Evolutionary conservation across 495 filamentous ascomycete genomes (phyloP).

Genomic region (Neurospora sp.): DNA sequence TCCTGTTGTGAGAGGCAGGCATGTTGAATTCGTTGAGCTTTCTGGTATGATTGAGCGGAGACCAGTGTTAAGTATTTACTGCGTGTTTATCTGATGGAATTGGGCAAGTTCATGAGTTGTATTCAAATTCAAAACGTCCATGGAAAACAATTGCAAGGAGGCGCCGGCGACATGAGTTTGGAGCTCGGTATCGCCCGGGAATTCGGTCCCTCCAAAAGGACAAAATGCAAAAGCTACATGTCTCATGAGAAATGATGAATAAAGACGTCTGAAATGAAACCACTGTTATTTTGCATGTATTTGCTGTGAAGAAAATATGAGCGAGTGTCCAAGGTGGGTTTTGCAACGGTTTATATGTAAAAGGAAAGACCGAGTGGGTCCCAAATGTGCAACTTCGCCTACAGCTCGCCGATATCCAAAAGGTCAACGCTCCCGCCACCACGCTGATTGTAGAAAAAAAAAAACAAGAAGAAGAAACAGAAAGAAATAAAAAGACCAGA

Average conservation of each 20-base stretch:
- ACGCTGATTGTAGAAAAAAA: background rate
- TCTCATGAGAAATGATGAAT: accelerated
- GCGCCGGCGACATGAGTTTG: background rate
- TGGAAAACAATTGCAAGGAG: background rate
- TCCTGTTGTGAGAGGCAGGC: background rate
- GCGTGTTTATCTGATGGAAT: background rate
- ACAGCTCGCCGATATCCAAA: background rate
- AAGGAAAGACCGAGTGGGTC: background rate
- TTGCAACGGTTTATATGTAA: background rate
- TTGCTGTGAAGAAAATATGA: background rate
- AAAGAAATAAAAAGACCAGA: background rate
- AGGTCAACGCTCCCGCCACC: background rate
- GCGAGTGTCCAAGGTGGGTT: background rate
- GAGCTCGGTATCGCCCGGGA: background rate
- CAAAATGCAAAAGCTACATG: background rate
- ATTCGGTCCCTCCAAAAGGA: background rate
- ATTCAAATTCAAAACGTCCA: background rate
- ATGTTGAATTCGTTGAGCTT: background rate
- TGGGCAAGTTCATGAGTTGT: background rate
- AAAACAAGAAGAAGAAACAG: background rate
- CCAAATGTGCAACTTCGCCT: background rate
- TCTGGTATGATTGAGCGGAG: no score
- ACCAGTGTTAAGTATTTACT: background rate
- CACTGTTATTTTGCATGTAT: background rate
- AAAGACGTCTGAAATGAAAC: background rate